phyloP scores from a whole-genome alignment of 495 filamentous ascomycete species.

The Aspergillus wentii region DNA sequence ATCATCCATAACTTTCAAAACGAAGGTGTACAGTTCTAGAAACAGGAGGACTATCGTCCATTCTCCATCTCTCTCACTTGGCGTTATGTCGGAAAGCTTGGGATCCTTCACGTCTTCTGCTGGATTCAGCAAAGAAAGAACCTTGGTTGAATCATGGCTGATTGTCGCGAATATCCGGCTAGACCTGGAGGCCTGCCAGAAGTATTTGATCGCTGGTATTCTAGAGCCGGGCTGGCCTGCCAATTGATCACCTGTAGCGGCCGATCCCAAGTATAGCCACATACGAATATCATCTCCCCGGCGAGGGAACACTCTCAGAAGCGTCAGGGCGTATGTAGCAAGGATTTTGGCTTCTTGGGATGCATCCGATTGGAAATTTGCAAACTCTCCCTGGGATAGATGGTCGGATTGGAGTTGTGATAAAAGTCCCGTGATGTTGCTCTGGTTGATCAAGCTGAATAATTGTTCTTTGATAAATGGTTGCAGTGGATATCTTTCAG shows the following conservation, averaged over 20 bases:
- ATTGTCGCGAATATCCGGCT: slow-evolving; percentile 66
- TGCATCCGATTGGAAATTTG: slow-evolving; percentile 21
- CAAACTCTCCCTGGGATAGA: slow-evolving; percentile 19
- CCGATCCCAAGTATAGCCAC: slow-evolving; percentile 85
- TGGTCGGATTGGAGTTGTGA: slow-evolving; percentile 33
- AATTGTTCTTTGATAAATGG: slow-evolving; percentile 57
- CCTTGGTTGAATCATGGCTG: slow-evolving; percentile 49
- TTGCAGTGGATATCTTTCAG: slow-evolving; percentile 37
- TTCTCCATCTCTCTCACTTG: slow-evolving; percentile 54
- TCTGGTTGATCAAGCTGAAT: slow-evolving; percentile 59
- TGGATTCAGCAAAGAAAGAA: slow-evolving; percentile 52
- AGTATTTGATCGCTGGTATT: slow-evolving; percentile 76
- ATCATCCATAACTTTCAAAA: slow-evolving; percentile 89
- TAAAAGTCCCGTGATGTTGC: slow-evolving; percentile 56
- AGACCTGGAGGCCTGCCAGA: slow-evolving; percentile 72
- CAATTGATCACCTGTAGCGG: slow-evolving; percentile 32
- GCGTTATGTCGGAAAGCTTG: slow-evolving; percentile 11
- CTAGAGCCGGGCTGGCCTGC: slow-evolving; percentile 34
- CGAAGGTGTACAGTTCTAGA: slow-evolving; percentile 88
- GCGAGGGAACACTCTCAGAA: slow-evolving; percentile 81
- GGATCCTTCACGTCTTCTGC: slow-evolving; percentile 15
- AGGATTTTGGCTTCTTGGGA: slow-evolving; percentile 64
- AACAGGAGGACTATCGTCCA: slow-evolving; percentile 91
- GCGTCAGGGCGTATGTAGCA: slow-evolving; percentile 80
- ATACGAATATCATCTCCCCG: slow-evolving; percentile 87